Evolutionary conservation across 805 yeast species (phyloP).

Genomic region (Starmerella bombicola): DNA sequence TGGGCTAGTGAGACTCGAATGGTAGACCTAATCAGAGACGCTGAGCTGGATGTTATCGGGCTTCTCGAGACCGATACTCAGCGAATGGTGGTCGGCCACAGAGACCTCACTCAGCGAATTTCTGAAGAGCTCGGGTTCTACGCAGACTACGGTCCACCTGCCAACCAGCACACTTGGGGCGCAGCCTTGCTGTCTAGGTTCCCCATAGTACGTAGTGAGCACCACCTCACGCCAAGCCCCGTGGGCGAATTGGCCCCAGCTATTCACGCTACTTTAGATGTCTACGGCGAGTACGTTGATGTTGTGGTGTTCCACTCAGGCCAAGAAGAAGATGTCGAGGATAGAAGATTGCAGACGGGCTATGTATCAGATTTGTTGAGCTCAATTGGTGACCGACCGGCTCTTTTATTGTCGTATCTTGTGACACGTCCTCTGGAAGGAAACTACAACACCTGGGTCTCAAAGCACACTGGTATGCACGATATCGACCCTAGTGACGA

Average conservation of each 20-base stretch:
- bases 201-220: conserved; percentile 83
- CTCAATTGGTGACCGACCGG: conserved; percentile 69
- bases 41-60: conserved; percentile 85
- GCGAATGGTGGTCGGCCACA: conserved; percentile 84
- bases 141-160: conserved; percentile 95
- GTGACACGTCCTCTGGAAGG: conserved; percentile 82
- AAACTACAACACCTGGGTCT: conserved; percentile 82
- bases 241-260: conserved; percentile 98
- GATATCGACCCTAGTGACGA: conserved; percentile 80
- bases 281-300: conserved; percentile 77
- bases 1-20: conserved; percentile 93
- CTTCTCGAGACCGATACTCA: conserved; percentile 88
- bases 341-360: conserved; percentile 73
- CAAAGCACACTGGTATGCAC: conserved; percentile 71
- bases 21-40: conserved; percentile 68
- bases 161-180: conserved; percentile 98
- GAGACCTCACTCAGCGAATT: conserved; percentile 81
- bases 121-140: conserved; percentile 93
- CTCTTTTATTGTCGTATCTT: conserved; percentile 74
- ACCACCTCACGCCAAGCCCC: conserved; percentile 87
- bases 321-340: conserved; percentile 94
- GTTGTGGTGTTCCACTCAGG: conserved; percentile 96
- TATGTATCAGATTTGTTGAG: conserved; percentile 65
- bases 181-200: conserved; percentile 82
- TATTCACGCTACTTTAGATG: conserved; percentile 86